Evolutionary conservation across 805 yeast genomes (phyloP).

Genomic region (Wickerhamiella slavikovae): DNA sequence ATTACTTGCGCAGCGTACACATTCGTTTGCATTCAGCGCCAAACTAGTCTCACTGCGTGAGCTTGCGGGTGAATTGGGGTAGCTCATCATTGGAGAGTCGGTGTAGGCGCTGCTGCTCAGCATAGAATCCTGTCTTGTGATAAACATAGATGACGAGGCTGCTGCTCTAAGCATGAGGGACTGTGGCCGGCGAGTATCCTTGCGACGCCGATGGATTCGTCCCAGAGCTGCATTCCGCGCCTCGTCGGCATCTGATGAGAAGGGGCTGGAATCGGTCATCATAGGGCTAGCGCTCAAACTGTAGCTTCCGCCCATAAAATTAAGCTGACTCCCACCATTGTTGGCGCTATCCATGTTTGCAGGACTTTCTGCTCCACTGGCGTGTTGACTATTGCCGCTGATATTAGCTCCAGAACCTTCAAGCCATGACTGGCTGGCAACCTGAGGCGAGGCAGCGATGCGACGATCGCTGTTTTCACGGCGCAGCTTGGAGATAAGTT

Average conservation of each 20-base stretch:
- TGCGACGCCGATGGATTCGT: constrained; percentile 8
- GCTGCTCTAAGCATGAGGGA: neutral
- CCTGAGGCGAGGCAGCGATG: too few species aligned
- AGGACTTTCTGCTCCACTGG: too few species aligned
- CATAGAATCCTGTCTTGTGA: too few species aligned
- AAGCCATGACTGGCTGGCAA: constrained; percentile 23
- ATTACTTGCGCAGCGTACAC: too few species aligned
- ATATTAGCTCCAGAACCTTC: neutral
- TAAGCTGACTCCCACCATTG: too few species aligned
- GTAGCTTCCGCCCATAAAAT: too few species aligned
- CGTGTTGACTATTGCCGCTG: constrained; percentile 15
- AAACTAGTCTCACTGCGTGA: too few species aligned
- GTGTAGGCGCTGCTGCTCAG: too few species aligned
- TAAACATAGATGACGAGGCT: neutral
- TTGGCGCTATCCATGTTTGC: too few species aligned
- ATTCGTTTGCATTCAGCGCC: too few species aligned
- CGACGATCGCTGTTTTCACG: constrained; percentile 27
- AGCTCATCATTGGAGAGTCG: neutral
- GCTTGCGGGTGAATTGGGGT: too few species aligned
- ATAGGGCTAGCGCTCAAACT: too few species aligned
- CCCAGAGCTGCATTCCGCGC: constrained; percentile 8
- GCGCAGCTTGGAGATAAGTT: constrained; percentile 69
- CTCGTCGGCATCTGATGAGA: constrained; percentile 9
- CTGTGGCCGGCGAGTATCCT: constrained; percentile 7
- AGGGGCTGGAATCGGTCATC: constrained; percentile 20